phyloP scores from a whole-genome alignment of 2,329 filamentous ascomycete species.

The Beauveria sp. region DNA sequence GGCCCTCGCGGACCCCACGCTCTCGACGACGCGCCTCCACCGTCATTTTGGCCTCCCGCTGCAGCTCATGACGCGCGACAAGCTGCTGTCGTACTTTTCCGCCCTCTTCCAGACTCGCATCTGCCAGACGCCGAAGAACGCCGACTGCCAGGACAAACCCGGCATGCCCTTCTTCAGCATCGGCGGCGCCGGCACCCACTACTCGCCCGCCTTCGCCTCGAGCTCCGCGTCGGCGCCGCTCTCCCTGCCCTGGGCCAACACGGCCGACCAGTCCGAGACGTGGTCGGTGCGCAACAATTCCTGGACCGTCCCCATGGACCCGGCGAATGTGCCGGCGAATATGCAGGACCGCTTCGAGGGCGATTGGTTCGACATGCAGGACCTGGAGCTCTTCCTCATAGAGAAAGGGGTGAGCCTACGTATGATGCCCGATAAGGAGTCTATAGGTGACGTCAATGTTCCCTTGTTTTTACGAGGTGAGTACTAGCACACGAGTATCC shows the following conservation, averaged over 20 bases:
- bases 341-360: slow-evolving; percentile 12
- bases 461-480: slow-evolving; percentile 5
- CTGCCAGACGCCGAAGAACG: not conserved
- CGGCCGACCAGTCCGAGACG: slow-evolving; percentile 3
- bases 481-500: not conserved
- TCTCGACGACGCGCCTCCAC: slow-evolving; percentile 6
- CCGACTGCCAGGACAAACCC: not conserved
- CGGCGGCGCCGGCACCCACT: slow-evolving; percentile 53
- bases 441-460: not conserved
- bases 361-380: slow-evolving; percentile 17
- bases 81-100: slow-evolving; percentile 13
- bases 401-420: slow-evolving; percentile 10
- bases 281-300: slow-evolving; percentile 3
- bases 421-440: not conserved
- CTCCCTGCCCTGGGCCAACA: slow-evolving; percentile 7
- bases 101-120: slow-evolving; percentile 12
- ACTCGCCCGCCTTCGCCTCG: slow-evolving; percentile 2
- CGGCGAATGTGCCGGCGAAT: slow-evolving; percentile 10
- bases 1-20: slow-evolving; percentile 11
- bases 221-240: not conserved
- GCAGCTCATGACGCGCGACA: slow-evolving; percentile 11
- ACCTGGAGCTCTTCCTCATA: slow-evolving; percentile 13
- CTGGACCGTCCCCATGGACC: slow-evolving; percentile 9
- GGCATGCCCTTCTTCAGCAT: slow-evolving; percentile 49
- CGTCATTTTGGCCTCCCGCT: slow-evolving; percentile 12